These are phyloP conservation scores for Corylus americana DNA, from an alignment of 306 rosid genomes.

Conservation along the genomic window DNA sequence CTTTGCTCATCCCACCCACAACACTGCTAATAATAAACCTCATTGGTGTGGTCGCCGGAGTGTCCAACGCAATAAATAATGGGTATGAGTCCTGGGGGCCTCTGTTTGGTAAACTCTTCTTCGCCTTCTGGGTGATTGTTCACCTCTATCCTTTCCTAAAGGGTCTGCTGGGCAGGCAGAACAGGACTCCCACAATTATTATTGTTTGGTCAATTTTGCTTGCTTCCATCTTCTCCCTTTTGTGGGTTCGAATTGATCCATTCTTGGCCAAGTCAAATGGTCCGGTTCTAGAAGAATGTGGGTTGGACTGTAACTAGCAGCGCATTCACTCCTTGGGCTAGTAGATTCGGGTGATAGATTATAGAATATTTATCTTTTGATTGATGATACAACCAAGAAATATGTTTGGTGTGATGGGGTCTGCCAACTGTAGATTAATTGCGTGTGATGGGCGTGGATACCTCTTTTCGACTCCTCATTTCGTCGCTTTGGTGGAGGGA, in stretches of 20 bases:
- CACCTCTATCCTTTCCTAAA: slow-evolving; percentile 73
- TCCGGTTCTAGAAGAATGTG: slow-evolving; percentile 66
- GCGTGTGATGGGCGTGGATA: slow-evolving; percentile 7
- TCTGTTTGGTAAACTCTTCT: slow-evolving; percentile 61
- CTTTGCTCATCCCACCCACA: slow-evolving; percentile 71
- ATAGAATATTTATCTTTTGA: not conserved
- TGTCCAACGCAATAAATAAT: slow-evolving; percentile 61
- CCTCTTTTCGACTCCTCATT: not conserved
- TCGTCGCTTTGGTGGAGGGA: not conserved
- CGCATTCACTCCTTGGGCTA: not conserved
- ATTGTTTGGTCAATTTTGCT: slow-evolving; percentile 74
- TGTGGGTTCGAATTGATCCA: slow-evolving; percentile 71
- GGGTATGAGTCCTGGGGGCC: slow-evolving; percentile 70
- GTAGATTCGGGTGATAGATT: not conserved
- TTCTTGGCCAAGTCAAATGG: slow-evolving; percentile 52
- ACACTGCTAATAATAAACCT: slow-evolving; percentile 59
- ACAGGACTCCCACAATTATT: slow-evolving; percentile 75
- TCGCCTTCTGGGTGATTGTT: slow-evolving; percentile 66
- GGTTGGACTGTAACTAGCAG: slow-evolving; percentile 68
- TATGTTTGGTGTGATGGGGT: slow-evolving; percentile 6
- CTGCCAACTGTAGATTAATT: slow-evolving; percentile 32
- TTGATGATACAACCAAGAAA: slow-evolving; percentile 2
- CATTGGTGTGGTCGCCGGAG: slow-evolving; percentile 60
- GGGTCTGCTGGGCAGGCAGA: slow-evolving; percentile 56
- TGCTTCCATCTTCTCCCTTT: slow-evolving; percentile 63